Base-by-base conservation (phyloP, 2,329 filamentous ascomycete species). In the Ascochyta rabiei region DNA sequence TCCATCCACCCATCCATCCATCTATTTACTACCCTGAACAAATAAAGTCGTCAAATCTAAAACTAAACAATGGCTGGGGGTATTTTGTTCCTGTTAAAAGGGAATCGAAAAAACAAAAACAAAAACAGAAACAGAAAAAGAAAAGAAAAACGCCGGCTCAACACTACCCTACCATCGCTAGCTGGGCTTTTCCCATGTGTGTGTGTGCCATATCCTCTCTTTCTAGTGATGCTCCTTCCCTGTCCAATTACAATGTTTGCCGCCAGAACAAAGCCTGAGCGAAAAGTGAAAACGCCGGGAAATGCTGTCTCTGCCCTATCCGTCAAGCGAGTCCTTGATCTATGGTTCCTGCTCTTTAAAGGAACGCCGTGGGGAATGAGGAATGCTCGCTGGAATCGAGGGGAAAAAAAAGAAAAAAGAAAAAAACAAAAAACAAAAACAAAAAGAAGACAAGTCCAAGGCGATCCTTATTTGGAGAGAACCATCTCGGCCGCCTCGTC, bases 381-480 rank as follows among this genome's bases (percentile, higher is more conserved):
- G 24, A 7, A 40, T 45, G 18, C 24, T 45, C 34, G 37, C 48
- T 31, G 13, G 33, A 24, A 15, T 16, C 47, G 45, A 50, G 47
- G 45, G 24, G 10, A 28, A 33, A 34, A 43, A 21, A 46, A 16
- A 15, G n/a, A 18, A 26, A 30, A 30, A 30, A 3, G 5, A 13
- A 30, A 6, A 30, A 13, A 26, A 30, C 13, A 30, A 3, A 13
- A 13, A 30, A 6, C 13, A 13, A 23, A 6, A 23, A 23, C 21
- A 23, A 23, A 23, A 23, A 6, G 4, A 6, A 23, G 21, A 4
- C 21, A 6, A 23, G 21, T 2, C 33, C 50, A 60, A n/a, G n/a
- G n/a, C n/a, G n/a, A n/a, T n/a, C n/a, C n/a, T 56, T 65, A 70
- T 56, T 73, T 72, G n/a, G 66, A 59, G 26, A 74, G 66, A 37